A percentile compares a stretch with the other conserved stretches of the same genome.
These are phyloP conservation scores for Elsinoe perseae DNA, from an alignment of 2,329 filamentous ascomycete genomes.

Conservation along the genomic window DNA sequence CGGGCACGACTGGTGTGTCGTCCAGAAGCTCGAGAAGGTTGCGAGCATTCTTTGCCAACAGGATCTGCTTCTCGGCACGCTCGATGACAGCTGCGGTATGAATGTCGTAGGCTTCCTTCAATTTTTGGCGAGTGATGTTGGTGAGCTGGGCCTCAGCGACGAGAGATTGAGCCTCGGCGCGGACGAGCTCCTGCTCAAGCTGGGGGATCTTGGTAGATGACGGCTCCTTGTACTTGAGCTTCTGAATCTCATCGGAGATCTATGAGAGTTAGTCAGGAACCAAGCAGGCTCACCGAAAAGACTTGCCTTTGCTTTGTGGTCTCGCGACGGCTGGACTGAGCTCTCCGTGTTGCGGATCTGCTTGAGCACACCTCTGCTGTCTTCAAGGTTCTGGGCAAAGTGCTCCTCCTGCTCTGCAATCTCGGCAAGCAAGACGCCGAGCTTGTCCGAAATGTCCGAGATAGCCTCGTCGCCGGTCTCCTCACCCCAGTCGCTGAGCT, in stretches of 20 bases:
- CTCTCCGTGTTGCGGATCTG: constrained; percentile 91
- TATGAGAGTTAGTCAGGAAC: constrained; percentile 21
- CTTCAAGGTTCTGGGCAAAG: constrained; percentile 81
- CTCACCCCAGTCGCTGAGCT: constrained; percentile 96
- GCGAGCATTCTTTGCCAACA: constrained; percentile 83
- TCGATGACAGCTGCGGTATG: constrained; percentile 90
- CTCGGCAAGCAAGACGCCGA: constrained; percentile 85
- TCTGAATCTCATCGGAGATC: constrained; percentile 86
- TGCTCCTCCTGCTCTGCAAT: constrained; percentile 88
- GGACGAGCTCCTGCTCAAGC: constrained; percentile 91
- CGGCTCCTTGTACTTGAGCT: constrained; percentile 86
- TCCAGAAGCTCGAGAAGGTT: constrained; percentile 79
- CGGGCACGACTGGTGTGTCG: constrained; percentile 81
- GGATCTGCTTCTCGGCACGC: constrained; percentile 91
- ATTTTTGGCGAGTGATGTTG: constrained; percentile 90
- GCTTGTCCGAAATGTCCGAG: constrained; percentile 88
- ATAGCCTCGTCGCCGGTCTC: constrained; percentile 79
- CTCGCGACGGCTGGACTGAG: constrained; percentile 86
- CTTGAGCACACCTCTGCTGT: constrained; percentile 75
- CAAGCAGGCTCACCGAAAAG: not conserved
- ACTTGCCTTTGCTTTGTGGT: constrained; percentile 65
- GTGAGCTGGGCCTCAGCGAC: constrained; percentile 95
- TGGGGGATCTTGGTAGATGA: constrained; percentile 71
- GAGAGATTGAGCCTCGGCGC: constrained; percentile 89
- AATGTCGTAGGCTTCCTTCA: constrained; percentile 87